Base-by-base conservation (phyloP, 2,329 filamentous ascomycete species). In the Tolypocladium capitatum region DNA sequence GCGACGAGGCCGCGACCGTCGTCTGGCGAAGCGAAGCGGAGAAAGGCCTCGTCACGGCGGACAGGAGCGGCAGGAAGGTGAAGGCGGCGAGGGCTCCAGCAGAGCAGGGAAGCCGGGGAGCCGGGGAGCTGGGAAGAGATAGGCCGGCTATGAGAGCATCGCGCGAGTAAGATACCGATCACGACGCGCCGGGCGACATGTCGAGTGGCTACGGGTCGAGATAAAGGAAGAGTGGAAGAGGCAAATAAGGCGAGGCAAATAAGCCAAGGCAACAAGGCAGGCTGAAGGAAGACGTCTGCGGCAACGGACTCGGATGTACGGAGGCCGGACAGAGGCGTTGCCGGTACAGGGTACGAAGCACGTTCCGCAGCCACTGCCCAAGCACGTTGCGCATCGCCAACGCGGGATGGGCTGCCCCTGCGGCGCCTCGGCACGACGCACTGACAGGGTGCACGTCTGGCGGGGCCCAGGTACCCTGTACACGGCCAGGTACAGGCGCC, bases 141-240 rank as follows among this genome's bases (percentile, higher is more conserved):
- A 60, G 54, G 46, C 57, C 58, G 55, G 56, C 59, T 63, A 61
- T 58, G 54, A 52, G 55, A 49, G 55, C 56, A 60, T 61, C 49
- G 54, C 55, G 50, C 51, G 45, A 38, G 52, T 53, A 48, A 45
- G 21, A 16, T 35, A 24, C 33, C 42, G 33, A 47, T 53, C 51
- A 57, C 50, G 55, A 55, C 51, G 53, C 58, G 55, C 53, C 58
- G 55, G 53, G 53, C 52, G 51, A 56, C 56, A 58, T 55, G 38
- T 41, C 38, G 38, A 41, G 38, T 6, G 38, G 18, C 24, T 14
- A 16, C 20, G 36, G 11, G 24, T 28, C 13, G 14, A 11, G 24
- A 6, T 9, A 10, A 10, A 18, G 7, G 24, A 20, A 40, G 6
- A 24, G 24, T 4, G 14, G 21, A 10, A 28, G 5, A 41, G 38